Base-by-base conservation (phyloP, 176 grass and related monocot species). In the Aegilops sharonensis region DNA sequence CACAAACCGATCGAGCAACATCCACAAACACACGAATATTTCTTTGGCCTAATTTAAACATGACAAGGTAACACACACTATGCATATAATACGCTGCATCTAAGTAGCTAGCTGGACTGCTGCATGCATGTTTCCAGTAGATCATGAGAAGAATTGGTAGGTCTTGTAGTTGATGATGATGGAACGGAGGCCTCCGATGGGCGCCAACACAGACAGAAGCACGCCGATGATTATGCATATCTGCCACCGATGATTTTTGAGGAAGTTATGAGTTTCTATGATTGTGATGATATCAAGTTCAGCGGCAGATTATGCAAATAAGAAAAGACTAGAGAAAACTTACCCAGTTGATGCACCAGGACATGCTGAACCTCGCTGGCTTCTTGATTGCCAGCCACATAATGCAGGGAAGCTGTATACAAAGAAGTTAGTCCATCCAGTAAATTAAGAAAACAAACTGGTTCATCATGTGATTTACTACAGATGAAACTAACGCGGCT, bases 301-400 rank as follows among this genome's bases (percentile, higher is more conserved):
- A 13, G 0, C 40, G 34, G 7, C 14, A 25, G 21, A 40, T 79
- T 63, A 63, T 27, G 14, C 15, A 45, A 43, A 15, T 2, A 43
- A 15, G 8, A 48, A 52, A 48, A 52, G 21, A 40, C 25, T 29
- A 45, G 43, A 12, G 11, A 64, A 11, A 56, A 74, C 84, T 85
- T 20, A 92, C 92, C 90, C 90, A 94, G 56, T 94, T 92, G 77
- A 68, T 70, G 39, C 77, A 67, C 92, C 92, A 94, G 18, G 92
- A 94, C 24, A 83, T 47, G 84, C 92, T 79, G 40, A 85, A 94
- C 67, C 12, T 79, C 75, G 29, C 85, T 40, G 92, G 92, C 78
- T 92, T 92, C 81, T 42, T 89, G 47, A 94, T 85, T 15, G 12
- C n/a, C 18, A 94, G 29, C 92, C 92, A 90, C 72, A 94, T 87